phyloP scores from a whole-genome alignment of 768 basidiomycete species.

The Tricholoma hemisulphureum region DNA sequence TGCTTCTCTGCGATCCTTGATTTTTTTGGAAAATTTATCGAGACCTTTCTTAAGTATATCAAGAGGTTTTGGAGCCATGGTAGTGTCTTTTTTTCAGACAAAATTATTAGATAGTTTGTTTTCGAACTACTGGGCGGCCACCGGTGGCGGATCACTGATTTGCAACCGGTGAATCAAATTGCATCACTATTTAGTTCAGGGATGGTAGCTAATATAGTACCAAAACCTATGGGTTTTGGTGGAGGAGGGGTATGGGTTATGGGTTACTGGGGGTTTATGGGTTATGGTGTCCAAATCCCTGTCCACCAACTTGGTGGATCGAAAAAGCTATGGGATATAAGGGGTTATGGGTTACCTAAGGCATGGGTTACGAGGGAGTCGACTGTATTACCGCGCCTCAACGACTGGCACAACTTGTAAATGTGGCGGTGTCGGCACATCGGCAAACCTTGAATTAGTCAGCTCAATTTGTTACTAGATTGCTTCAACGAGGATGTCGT shows the following conservation, averaged over 20 bases:
- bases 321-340: background rate
- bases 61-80: background rate
- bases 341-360: background rate
- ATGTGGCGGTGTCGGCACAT: no score
- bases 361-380: background rate
- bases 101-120: background rate
- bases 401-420: no score
- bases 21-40: background rate
- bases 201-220: background rate
- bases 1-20: background rate
- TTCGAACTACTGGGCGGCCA: background rate
- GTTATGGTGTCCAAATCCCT: background rate
- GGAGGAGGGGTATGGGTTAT: background rate
- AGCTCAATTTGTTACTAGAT: no score
- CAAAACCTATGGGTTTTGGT: background rate
- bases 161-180: background rate
- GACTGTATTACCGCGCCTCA: background rate
- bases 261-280: background rate
- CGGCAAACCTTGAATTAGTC: no score
- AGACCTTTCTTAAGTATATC: background rate
- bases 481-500: no score
- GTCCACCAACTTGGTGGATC: background rate
- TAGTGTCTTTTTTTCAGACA: background rate
- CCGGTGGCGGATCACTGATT: background rate
- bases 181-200: background rate